Conservation (phyloP, 2,329 filamentous ascomycete species). For the Alternaria sp. region DNA sequence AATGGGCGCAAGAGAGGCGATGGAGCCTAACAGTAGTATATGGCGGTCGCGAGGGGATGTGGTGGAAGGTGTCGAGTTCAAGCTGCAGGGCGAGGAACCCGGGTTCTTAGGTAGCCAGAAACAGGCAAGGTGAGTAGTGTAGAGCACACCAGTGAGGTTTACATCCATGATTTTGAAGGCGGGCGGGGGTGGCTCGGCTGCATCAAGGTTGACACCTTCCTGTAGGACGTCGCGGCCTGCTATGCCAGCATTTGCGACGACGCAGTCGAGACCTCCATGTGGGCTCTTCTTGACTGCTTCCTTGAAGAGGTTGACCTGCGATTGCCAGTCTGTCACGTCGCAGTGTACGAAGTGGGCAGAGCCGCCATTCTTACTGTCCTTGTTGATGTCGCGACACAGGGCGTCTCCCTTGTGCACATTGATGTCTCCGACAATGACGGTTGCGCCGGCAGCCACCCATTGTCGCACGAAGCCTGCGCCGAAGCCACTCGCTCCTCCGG, state of each 20-base stretch:
- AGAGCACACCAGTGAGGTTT: constrained; percentile 70
- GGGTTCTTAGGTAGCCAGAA: constrained; percentile 65
- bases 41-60: constrained; percentile 61
- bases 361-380: constrained; percentile 48
- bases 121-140: constrained; percentile 70
- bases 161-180: constrained; percentile 65
- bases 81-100: constrained; percentile 48
- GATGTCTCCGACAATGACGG: constrained; percentile 71
- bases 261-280: constrained; percentile 66
- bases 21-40: constrained; percentile 69
- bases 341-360: constrained; percentile 66
- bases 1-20: constrained; percentile 62
- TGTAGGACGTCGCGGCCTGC: constrained; percentile 59
- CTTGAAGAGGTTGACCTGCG: constrained; percentile 70
- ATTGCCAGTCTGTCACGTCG: constrained; percentile 71
- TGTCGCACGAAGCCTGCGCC: constrained; percentile 50
- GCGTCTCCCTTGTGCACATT: constrained; percentile 62
- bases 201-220: constrained; percentile 54
- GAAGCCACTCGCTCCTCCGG: constrained; percentile 52
- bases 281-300: constrained; percentile 63
- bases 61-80: constrained; percentile 39
- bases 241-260: constrained; percentile 74
- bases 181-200: constrained; percentile 59
- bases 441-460: constrained; percentile 57
- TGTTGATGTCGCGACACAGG: constrained; percentile 63